Base-by-base conservation (phyloP, 441 rosid species). In the Adansonia madagascariensis region DNA sequence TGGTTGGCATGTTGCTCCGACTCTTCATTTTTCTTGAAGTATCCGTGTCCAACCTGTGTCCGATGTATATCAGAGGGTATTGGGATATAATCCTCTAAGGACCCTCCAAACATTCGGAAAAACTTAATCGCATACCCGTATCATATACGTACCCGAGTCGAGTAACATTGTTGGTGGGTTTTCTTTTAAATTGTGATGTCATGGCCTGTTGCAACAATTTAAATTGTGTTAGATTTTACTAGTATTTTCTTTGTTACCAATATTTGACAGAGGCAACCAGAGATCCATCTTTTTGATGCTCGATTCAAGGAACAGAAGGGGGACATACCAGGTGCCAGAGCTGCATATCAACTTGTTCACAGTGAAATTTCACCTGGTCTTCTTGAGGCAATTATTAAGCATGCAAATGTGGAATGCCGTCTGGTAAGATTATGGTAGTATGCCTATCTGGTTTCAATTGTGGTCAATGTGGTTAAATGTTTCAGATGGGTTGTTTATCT, bases 281-380 rank as follows among this genome's bases (percentile, higher is more conserved):
- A 92, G 82, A 96, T 93, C 82, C 98, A 93, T 78, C 90, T 96
- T 56, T 94, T 96, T 81, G 89, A 95, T 73, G 98, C 98, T 60
- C 91, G 94, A 80, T 85, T 94, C 72, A 94, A 89, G 83, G 98
- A 96, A 89, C 91, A 94, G 86, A 93, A 79, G 75, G 98, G 86
- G 57, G 98, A 97, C 82, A 75, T 91, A 61, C 74, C 82, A 68
- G 97, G 97, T 79, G 97, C 99, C 76, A 88, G 89, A 80, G 97
- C 98, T 81, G 91, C 97, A 24, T 94, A 83, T 80, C 93, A 93
- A 79, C 91, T 89, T 77, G 82, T 96, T 73, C 98, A 96, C 77
- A 41, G 90, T 77, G 97, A 95, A 88, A 88, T 89, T 77, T 84
- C 98, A 24, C 98, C 99, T 35, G 99, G 97, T 71, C 92, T 96